Evolutionary conservation across 2,329 filamentous ascomycete species (phyloP).

Genomic region (Neofusicoccum laricinum): DNA sequence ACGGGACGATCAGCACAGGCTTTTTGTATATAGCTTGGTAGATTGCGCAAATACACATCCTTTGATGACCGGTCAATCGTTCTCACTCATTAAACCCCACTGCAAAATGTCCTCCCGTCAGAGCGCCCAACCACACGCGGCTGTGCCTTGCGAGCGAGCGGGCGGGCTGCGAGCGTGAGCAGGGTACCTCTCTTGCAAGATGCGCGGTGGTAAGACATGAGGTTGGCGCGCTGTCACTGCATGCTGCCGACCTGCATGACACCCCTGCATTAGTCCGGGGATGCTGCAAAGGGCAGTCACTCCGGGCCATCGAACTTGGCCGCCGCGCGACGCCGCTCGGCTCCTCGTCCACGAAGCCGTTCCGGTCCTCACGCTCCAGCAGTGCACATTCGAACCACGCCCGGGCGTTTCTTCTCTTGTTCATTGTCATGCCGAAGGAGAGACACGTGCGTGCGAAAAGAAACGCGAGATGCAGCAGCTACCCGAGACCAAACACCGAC

Average conservation of each 20-base stretch:
- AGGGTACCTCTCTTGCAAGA: neutral
- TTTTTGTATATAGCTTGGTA: slow-evolving; percentile 7
- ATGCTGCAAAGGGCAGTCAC: neutral
- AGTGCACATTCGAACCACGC: neutral
- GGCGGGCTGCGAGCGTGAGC: no score
- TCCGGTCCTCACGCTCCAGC: neutral
- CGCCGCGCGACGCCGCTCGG: neutral
- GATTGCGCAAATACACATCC: neutral
- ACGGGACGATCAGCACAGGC: neutral
- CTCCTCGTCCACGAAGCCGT: neutral
- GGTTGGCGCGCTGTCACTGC: neutral
- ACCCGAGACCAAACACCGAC: slow-evolving; percentile 7
- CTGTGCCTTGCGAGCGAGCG: no score
- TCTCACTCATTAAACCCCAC: no score
- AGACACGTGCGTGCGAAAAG: neutral
- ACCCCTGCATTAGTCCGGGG: neutral
- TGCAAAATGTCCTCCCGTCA: no score
- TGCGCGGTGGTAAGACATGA: neutral
- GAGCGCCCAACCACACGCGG: no score
- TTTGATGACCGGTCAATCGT: neutral
- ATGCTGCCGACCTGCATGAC: neutral
- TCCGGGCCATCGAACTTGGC: neutral
- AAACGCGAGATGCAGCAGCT: neutral
- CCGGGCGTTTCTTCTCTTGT: no score
- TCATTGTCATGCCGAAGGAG: neutral